These are phyloP conservation scores for Zygoascus ofunaensis DNA, from an alignment of 805 yeast species.

Conservation along the genomic window DNA sequence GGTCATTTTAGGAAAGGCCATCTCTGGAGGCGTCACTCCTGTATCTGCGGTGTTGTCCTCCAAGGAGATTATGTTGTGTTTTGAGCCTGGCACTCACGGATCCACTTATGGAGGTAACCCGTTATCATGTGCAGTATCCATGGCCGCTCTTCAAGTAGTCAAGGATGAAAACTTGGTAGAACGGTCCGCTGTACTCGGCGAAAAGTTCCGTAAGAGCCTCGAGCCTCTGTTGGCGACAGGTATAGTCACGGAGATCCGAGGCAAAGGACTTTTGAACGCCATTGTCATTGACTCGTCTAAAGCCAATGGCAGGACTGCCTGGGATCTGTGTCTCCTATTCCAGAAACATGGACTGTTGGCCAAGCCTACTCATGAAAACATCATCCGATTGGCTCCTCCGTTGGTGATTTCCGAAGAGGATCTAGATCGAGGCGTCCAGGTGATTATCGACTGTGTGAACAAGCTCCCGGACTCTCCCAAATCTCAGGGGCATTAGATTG, in stretches of 20 bases:
- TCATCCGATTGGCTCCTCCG: conserved; percentile 94
- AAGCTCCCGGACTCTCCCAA: conserved; percentile 30
- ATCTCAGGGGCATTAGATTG: background rate
- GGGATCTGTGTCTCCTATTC: conserved; percentile 91
- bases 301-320: conserved; percentile 84
- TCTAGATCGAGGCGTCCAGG: conserved; percentile 66
- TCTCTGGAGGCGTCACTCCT: conserved; percentile 90
- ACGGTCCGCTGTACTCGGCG: conserved; percentile 66
- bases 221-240: conserved; percentile 34
- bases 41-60: conserved; percentile 87
- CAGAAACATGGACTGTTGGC: conserved; percentile 84
- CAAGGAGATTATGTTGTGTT: conserved; percentile 77
- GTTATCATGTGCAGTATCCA: conserved; percentile 82
- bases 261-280: conserved; percentile 81
- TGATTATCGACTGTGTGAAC: conserved; percentile 53
- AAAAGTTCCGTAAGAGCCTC: conserved; percentile 45
- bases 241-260: conserved; percentile 57
- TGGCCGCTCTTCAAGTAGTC: conserved; percentile 87
- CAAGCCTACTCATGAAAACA: conserved; percentile 93
- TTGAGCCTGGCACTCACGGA: conserved; percentile 95
- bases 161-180: conserved; percentile 78
- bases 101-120: conserved; percentile 98
- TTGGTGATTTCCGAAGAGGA: conserved; percentile 84
- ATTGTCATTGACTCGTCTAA: conserved; percentile 80
- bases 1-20: conserved; percentile 84